Evolutionary conservation across 768 basidiomycete species (phyloP).

Genomic region (Chalciporus sphaerocephalus): DNA sequence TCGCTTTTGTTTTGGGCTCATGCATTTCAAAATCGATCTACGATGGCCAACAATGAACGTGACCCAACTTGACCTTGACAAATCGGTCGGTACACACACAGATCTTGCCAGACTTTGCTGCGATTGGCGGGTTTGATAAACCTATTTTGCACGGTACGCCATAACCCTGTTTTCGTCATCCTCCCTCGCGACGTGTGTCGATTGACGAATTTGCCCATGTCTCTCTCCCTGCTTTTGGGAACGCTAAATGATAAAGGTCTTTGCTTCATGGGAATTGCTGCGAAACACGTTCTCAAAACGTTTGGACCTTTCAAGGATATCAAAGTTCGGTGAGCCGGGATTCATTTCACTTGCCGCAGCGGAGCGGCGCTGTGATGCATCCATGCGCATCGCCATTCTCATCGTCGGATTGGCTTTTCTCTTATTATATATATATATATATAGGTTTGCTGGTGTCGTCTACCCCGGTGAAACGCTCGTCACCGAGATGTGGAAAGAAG

Average conservation of each 20-base stretch:
- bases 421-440: too few relatives aligned
- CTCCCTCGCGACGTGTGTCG: not conserved
- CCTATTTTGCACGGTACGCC: slow-evolving; percentile 71
- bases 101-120: slow-evolving; percentile 92
- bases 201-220: not conserved
- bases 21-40: not conserved
- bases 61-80: not conserved
- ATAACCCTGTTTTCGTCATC: not conserved
- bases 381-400: too few relatives aligned
- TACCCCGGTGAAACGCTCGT: slow-evolving; percentile 94
- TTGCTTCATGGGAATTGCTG: slow-evolving; percentile 89
- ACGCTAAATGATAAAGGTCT: slow-evolving; percentile 51
- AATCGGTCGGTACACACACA: slow-evolving; percentile 26
- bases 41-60: not conserved
- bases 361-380: too few relatives aligned
- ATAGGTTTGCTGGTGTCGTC: slow-evolving; percentile 83
- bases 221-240: not conserved
- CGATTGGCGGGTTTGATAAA: slow-evolving; percentile 89
- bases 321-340: slow-evolving; percentile 73
- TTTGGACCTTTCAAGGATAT: slow-evolving; percentile 88
- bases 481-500: slow-evolving; percentile 99
- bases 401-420: not conserved
- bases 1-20: not conserved
- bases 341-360: too few relatives aligned
- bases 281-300: slow-evolving; percentile 85